A percentile compares a stretch with the other conserved stretches of the same genome.
Evolutionary conservation across 352 stramenopile genomes (phyloP).

Genomic region (Globisporangium polare): DNA sequence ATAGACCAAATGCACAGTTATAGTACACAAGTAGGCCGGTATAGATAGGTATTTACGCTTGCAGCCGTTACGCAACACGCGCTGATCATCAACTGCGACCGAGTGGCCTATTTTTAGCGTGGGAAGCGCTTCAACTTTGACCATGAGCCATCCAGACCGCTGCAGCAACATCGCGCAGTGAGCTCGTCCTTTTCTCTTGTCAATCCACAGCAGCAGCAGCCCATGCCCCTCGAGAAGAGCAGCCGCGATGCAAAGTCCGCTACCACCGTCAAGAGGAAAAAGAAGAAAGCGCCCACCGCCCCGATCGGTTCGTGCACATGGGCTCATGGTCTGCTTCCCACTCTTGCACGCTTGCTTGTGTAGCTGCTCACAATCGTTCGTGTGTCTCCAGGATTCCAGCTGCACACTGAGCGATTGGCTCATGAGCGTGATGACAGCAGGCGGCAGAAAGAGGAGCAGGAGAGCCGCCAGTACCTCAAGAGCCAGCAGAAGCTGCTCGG

Average conservation of each 20-base stretch:
- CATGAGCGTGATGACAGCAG: conserved; percentile 4
- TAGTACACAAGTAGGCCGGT: neutral
- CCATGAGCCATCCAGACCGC: neutral
- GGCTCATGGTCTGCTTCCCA: neutral
- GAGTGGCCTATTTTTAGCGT: neutral
- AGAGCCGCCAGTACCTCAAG: conserved; percentile 25
- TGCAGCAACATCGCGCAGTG: neutral
- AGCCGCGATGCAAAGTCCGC: neutral
- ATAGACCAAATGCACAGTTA: neutral
- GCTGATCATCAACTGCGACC: neutral
- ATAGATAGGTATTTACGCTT: neutral
- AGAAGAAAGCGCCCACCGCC: neutral
- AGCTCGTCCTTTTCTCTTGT: neutral
- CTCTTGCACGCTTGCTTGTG: neutral
- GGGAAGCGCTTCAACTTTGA: neutral
- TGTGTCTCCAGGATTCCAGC: neutral
- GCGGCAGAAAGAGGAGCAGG: conserved; percentile 21
- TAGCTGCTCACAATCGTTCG: neutral
- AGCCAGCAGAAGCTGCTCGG: conserved; percentile 39
- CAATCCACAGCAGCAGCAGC: neutral
- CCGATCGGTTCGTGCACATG: neutral
- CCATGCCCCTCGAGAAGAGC: conserved; percentile 5
- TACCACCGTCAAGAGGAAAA: neutral
- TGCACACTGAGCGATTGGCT: conserved; percentile 9
- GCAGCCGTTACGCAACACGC: neutral